Conservation (phyloP, 352 stramenopile species). For the Paralagenidium karlingii region DNA sequence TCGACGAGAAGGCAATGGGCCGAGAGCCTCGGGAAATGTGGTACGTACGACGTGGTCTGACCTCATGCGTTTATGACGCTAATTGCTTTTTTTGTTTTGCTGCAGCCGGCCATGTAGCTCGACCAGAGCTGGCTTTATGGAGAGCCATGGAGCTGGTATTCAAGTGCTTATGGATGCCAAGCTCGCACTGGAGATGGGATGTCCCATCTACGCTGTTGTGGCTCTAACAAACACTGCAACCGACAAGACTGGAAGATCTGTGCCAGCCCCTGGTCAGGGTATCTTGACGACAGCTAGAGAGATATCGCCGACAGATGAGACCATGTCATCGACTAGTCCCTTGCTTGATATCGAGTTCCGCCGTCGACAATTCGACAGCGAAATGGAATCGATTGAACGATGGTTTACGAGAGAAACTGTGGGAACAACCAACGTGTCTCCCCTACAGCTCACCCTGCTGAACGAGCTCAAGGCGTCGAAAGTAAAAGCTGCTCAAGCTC, state of each 20-base stretch:
- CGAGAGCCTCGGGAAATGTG: slow-evolving; percentile 75
- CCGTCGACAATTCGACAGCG: slow-evolving; percentile 57
- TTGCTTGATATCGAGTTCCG: slow-evolving; percentile 64
- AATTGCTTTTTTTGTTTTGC: too few relatives aligned
- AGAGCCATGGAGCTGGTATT: slow-evolving; percentile 79
- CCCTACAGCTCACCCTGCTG: slow-evolving; percentile 28
- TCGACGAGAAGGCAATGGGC: slow-evolving; percentile 68
- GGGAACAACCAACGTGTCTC: slow-evolving; percentile 15
- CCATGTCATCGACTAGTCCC: slow-evolving; percentile 17
- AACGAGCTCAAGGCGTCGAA: slow-evolving; percentile 58
- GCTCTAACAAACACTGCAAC: slow-evolving; percentile 77
- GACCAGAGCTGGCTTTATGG: slow-evolving; percentile 79
- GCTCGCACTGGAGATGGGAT: slow-evolving; percentile 77
- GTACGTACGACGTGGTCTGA: too few relatives aligned
- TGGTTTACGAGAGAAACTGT: slow-evolving; percentile 53
- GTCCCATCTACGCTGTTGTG: slow-evolving; percentile 77
- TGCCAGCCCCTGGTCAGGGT: slow-evolving; percentile 73
- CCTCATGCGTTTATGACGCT: too few relatives aligned
- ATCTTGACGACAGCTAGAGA: slow-evolving; percentile 80
- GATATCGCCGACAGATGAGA: slow-evolving; percentile 2
- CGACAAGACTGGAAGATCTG: slow-evolving; percentile 78
- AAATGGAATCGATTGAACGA: slow-evolving; percentile 53
- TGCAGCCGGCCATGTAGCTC: slow-evolving; percentile 64
- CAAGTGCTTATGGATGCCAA: slow-evolving; percentile 83
- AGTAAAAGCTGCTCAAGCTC: slow-evolving; percentile 41